Conservation (phyloP, 805 yeast species). For the Candida quercuum region DNA sequence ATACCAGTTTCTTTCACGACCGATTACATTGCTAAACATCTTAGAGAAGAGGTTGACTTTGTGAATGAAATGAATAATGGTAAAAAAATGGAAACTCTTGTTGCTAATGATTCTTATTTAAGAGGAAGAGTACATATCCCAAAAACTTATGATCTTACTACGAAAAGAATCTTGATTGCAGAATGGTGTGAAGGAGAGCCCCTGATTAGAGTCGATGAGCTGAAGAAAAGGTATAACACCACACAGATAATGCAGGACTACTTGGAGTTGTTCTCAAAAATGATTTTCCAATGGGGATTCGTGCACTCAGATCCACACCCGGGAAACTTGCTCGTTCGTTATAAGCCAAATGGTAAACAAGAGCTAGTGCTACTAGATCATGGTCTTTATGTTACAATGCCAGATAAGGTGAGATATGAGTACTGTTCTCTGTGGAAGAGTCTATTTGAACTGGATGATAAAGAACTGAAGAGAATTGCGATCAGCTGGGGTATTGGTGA, state of each 20-base stretch:
- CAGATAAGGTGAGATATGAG: conserved; percentile 44
- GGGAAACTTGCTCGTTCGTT: conserved; percentile 62
- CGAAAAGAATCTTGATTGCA: conserved; percentile 48
- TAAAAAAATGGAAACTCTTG: conserved; percentile 28
- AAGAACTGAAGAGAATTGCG: conserved; percentile 44
- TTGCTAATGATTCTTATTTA: conserved; percentile 39
- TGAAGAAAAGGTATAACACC: conserved; percentile 35
- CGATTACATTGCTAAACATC: conserved; percentile 49
- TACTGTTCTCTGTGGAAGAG: conserved; percentile 62
- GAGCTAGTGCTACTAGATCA: conserved; percentile 70
- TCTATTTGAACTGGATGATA: conserved; percentile 46
- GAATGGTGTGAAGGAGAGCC: conserved; percentile 79
- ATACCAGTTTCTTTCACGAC: conserved; percentile 57
- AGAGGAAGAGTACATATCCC: conserved; percentile 50
- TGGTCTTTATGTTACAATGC: conserved; percentile 59
- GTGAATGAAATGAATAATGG: conserved; percentile 51
- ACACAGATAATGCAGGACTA: conserved; percentile 40
- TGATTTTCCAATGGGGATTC: conserved; percentile 56
- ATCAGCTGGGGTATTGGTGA: conserved; percentile 65
- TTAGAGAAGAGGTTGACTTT: conserved; percentile 61
- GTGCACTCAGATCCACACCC: conserved; percentile 79
- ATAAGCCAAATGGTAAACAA: conserved; percentile 28
- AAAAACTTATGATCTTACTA: conserved; percentile 38
- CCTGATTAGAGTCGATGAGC: conserved; percentile 38
- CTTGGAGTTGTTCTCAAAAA: conserved; percentile 44